These are phyloP conservation scores for Suillus subaureus DNA, from an alignment of 768 basidiomycete genomes.

Conservation along the genomic window DNA sequence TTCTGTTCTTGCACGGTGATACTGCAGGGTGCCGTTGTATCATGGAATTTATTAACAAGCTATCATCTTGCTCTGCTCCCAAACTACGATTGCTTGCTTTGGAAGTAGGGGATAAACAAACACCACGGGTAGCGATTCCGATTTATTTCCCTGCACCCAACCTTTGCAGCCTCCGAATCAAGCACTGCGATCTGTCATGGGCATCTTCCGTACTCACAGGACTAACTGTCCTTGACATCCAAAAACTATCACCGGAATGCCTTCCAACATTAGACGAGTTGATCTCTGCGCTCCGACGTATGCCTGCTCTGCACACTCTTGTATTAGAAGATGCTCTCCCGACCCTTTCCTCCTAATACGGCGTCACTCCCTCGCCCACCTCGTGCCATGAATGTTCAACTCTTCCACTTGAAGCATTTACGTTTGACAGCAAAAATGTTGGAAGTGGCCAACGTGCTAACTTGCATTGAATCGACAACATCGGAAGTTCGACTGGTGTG, in stretches of 20 bases:
- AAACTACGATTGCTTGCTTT: conserved; percentile 35
- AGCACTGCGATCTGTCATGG: conserved; percentile 38
- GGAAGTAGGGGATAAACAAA: conserved; percentile 18
- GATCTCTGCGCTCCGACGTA: conserved; percentile 33
- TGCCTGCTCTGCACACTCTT: conserved; percentile 36
- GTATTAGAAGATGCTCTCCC: conserved; percentile 40
- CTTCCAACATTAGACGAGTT: conserved; percentile 37
- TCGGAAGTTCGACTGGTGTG: not conserved
- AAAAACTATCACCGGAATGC: conserved; percentile 25
- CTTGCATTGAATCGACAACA: not conserved
- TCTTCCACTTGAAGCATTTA: not conserved
- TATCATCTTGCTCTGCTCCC: conserved; percentile 29
- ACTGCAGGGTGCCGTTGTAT: conserved; percentile 20
- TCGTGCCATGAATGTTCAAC: not conserved
- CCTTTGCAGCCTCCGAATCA: conserved; percentile 40
- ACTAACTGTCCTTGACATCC: conserved; percentile 41
- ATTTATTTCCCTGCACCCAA: conserved; percentile 27
- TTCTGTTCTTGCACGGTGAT: conserved; percentile 26
- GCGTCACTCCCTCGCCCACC: not conserved
- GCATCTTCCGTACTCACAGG: conserved; percentile 36
- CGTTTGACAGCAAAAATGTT: not conserved
- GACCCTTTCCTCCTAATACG: not conserved
- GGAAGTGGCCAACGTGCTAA: conserved; percentile 3
- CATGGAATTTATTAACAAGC: conserved; percentile 28
- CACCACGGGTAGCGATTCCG: not conserved